Evolutionary conservation across 2,329 filamentous ascomycete species (phyloP), one percentile per base, ranked within the genome.

Genomic region (Sclerotinia glacialis): DNA sequence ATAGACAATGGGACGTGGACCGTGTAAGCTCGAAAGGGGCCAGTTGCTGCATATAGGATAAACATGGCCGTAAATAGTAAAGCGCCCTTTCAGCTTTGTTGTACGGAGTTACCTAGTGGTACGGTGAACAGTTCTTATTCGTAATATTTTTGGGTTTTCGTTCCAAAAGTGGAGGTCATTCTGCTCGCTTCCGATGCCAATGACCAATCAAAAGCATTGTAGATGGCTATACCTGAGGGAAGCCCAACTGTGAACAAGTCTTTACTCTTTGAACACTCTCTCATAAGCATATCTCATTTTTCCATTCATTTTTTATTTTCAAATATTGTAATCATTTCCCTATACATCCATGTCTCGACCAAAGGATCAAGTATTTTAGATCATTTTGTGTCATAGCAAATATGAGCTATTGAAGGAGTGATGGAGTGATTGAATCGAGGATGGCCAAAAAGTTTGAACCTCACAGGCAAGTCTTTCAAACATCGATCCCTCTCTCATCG

Each of bases 31-130:
- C 1, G 12, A 5, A 23, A 18, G 3, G 11, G 44, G 26, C 44
- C 28, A 34, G 21, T 60, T 18, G 28, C 21, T 60, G 56, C 56
- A 60, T 18, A 60, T 18, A 18, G 28, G 44, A 37, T 44, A 60
- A 60, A 49, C 56, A 23, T 47, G n/a, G 31, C 44, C 14, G 12
- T 0, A 26, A 49, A 14, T 2, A 12, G 56, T 60, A 37, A 49
- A 37, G 56, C n/a, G 42, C 5, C 14, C 3, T 37, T 49, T 37
- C 0, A 23, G 8, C 42, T 3, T 9, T 12, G 42, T 26, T 46
- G 42, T 47, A n/a, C n/a, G n/a, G n/a, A n/a, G n/a, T n/a, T n/a
- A n/a, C n/a, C n/a, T n/a, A 59, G 26, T 59, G 26, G 5, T 46
- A 26, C 9, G 14, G 31, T 55, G 53, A 9, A 23, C 14, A 4